These are phyloP conservation scores for Odontarrhena argentea DNA, from an alignment of 345 rosid species.

Conservation along the genomic window DNA sequence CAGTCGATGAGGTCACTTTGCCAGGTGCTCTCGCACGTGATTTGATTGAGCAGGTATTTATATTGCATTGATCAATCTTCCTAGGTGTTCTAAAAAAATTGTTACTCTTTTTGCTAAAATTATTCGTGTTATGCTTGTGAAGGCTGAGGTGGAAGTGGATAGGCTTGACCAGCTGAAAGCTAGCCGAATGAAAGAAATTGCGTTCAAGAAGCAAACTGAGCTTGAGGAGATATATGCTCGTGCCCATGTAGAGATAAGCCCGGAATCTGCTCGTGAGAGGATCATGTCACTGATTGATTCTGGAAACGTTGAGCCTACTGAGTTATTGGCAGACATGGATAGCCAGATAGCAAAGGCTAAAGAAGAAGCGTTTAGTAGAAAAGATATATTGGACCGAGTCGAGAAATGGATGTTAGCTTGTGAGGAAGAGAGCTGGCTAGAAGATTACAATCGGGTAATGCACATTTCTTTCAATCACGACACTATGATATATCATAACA, in stretches of 20 bases:
- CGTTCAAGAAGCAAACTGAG: constrained; percentile 87
- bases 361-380: constrained; percentile 89
- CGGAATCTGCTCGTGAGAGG: constrained; percentile 84
- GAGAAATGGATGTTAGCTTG: constrained; percentile 99
- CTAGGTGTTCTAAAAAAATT: background rate
- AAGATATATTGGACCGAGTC: constrained; percentile 92
- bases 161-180: constrained; percentile 94
- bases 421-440: constrained; percentile 99
- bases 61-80: constrained; percentile 5
- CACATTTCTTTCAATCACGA: background rate
- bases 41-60: constrained; percentile 83
- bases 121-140: constrained; percentile 22
- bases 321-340: constrained; percentile 93
- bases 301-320: constrained; percentile 88
- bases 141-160: constrained; percentile 96
- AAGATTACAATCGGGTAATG: constrained; percentile 88
- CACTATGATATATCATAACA: constrained; percentile 13
- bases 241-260: constrained; percentile 83
- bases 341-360: constrained; percentile 83
- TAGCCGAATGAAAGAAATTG: constrained; percentile 97
- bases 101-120: constrained; percentile 32
- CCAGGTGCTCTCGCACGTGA: constrained; percentile 92
- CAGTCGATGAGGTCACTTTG: constrained; percentile 82
- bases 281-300: constrained; percentile 83
- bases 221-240: constrained; percentile 85